A percentile compares a stretch with the other conserved stretches of the same genome.
These are phyloP conservation scores for Phytopythium delawarense DNA, from an alignment of 352 stramenopile genomes.

Conservation along the genomic window DNA sequence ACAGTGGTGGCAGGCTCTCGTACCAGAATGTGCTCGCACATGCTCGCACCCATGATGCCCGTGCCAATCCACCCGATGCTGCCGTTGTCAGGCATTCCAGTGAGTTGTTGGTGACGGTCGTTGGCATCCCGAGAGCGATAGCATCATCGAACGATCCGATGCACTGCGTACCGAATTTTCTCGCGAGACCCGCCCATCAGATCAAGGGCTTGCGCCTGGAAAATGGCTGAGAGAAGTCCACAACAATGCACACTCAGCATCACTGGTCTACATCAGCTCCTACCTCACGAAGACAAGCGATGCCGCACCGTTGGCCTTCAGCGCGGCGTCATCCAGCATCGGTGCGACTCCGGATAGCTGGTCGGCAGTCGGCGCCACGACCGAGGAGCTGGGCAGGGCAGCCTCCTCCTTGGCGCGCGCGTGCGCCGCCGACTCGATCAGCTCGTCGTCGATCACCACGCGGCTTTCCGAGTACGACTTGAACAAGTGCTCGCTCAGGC, in stretches of 20 bases:
- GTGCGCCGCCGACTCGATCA: constrained; percentile 45
- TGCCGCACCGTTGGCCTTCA: constrained; percentile 47
- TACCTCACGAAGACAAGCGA: not conserved
- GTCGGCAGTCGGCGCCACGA: constrained; percentile 19
- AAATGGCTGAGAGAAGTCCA: constrained; percentile 26
- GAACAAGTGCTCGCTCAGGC: constrained; percentile 81
- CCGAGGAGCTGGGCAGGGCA: constrained; percentile 7
- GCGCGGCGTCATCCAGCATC: constrained; percentile 46
- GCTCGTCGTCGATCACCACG: constrained; percentile 83
- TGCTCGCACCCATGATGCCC: constrained; percentile 88
- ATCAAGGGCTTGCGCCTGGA: constrained; percentile 56
- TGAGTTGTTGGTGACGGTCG: not conserved
- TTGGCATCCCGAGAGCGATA: not conserved
- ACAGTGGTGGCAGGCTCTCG: constrained; percentile 1
- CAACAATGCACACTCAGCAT: not conserved
- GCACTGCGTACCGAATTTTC: constrained; percentile 44
- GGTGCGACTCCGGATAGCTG: constrained; percentile 24
- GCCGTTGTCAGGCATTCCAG: not conserved
- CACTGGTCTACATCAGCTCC: not conserved
- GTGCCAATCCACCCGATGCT: constrained; percentile 86
- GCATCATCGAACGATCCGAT: not conserved
- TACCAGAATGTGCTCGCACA: constrained; percentile 87
- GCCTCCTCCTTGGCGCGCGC: constrained; percentile 49
- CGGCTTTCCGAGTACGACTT: constrained; percentile 85
- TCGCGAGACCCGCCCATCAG: constrained; percentile 47